Evolutionary conservation across 75 land plant species (phyloP), one percentile per base, ranked within the genome.

Genomic region (Pinus tabuliformis): DNA sequence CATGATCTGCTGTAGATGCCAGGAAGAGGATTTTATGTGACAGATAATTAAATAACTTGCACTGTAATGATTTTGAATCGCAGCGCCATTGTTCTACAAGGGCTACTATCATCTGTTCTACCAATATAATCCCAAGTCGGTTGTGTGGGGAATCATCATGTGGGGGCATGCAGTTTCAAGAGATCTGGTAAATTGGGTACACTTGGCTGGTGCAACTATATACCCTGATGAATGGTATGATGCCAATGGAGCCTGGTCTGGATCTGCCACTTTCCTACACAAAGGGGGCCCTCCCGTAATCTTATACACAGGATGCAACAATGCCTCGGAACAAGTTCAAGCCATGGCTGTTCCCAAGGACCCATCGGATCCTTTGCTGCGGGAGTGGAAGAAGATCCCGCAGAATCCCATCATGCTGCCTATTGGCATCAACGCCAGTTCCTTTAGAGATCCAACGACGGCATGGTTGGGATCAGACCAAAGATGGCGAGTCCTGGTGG

Each of bases 241-340:
- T 78, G 59, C 85, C 52, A 83, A 92, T 49, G 93, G 94, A 1
- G 86, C 82, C 66, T 93, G 94, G 96, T 85, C 90, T 39, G 89
- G 91, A 62, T 92, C 91, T 66, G 88, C 86, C 72, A 87, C 94
- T 20, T 68, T 89, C 70, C 77, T 91, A 12, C 85, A 77, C 54
- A 66, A 76, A 20, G 76, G 70, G 49, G 33, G 54, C 42, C 6
- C 42, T 39, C 87, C 83, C 8, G 86, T 84, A 57, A 76, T 93
- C 73, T 86, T 91, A 28, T 78, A 88, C 77, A 85, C 92, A 22
- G 94, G 94, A 15, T 56, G 42, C 16, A 66, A 70, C 17, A 71
- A 76, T 61, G 58, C 8, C 18, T 79, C 81, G 72, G 57, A 56
- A 57, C 70, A 59, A 59, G 60, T 56, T 81, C 68, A 73, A 70